These are phyloP conservation scores for Tolypocladium cylindrosporum DNA, from an alignment of 2,329 filamentous ascomycete species.

Conservation along the genomic window DNA sequence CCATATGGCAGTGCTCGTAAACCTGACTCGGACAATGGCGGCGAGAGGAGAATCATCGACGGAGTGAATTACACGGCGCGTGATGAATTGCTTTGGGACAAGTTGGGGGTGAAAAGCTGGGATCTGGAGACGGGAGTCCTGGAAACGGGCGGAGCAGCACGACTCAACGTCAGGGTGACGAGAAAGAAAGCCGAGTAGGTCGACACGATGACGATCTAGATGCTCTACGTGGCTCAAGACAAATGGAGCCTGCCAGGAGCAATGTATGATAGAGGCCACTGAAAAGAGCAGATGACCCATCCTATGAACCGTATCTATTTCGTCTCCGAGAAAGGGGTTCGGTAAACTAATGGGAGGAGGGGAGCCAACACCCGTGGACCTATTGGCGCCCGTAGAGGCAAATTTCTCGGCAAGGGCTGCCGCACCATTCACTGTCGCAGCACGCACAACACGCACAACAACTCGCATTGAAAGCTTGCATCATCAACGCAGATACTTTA, in stretches of 20 bases:
- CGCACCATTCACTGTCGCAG: neutral
- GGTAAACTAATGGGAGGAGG: neutral
- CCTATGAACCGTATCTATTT: too few relatives aligned
- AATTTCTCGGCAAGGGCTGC: neutral
- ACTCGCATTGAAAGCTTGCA: neutral
- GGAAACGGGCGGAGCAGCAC: conserved; percentile 25
- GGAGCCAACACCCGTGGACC: neutral
- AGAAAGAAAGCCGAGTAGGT: neutral
- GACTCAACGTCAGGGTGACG: conserved; percentile 10
- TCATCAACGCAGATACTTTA: neutral
- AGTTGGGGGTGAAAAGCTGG: conserved; percentile 22
- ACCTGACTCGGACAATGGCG: neutral
- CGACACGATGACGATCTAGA: neutral
- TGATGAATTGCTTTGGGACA: conserved; percentile 16
- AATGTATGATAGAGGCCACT: neutral
- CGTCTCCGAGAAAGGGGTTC: neutral
- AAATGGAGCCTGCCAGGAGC: neutral
- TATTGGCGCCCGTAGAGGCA: neutral
- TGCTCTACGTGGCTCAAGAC: neutral
- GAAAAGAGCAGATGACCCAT: neutral
- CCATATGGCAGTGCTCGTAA: conserved; percentile 9
- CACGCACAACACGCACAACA: neutral
- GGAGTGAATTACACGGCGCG: neutral
- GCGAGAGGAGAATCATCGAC: neutral
- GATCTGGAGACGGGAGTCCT: conserved; percentile 22